Percentiles rank a stretch among this genome's conserved stretches.
Conservation (phyloP, 75 land plant genomes). For the Chamaecyparis obtusa region DNA sequence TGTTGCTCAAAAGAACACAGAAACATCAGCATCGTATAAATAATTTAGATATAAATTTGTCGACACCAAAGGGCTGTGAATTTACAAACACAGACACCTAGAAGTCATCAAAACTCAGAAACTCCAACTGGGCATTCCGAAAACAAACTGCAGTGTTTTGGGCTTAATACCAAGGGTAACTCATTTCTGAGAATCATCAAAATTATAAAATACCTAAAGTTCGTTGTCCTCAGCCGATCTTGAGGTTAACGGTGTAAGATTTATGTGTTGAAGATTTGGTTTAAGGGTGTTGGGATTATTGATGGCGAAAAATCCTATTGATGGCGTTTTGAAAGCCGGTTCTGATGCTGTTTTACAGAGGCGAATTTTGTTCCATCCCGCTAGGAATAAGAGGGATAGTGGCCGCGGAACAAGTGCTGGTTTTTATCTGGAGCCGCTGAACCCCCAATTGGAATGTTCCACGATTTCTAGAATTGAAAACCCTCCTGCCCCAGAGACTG, state of each 20-base stretch:
- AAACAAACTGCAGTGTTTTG: neutral
- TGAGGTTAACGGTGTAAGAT: neutral
- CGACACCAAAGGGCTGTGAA: neutral
- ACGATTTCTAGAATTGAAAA: neutral
- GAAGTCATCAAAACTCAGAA: neutral
- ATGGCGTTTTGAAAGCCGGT: neutral
- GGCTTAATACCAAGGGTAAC: neutral
- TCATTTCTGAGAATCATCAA: neutral
- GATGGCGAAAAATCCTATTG: neutral
- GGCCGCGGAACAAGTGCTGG: constrained; percentile 13
- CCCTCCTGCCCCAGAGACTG: neutral
- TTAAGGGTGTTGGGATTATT: neutral
- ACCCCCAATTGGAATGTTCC: constrained; percentile 24
- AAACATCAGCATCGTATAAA: neutral
- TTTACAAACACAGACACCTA: neutral
- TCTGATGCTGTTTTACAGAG: constrained; percentile 16
- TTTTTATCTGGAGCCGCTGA: constrained; percentile 51
- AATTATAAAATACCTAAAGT: neutral
- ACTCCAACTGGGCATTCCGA: neutral
- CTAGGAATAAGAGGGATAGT: constrained; percentile 22
- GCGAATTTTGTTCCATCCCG: constrained; percentile 51
- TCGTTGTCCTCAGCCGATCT: neutral
- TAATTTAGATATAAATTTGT: neutral
- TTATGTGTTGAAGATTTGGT: too few species aligned
- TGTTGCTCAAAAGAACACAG: neutral